Base-by-base conservation (phyloP, 192 early-diverging fungal genomes). In the Geranomyces michiganensis region DNA sequence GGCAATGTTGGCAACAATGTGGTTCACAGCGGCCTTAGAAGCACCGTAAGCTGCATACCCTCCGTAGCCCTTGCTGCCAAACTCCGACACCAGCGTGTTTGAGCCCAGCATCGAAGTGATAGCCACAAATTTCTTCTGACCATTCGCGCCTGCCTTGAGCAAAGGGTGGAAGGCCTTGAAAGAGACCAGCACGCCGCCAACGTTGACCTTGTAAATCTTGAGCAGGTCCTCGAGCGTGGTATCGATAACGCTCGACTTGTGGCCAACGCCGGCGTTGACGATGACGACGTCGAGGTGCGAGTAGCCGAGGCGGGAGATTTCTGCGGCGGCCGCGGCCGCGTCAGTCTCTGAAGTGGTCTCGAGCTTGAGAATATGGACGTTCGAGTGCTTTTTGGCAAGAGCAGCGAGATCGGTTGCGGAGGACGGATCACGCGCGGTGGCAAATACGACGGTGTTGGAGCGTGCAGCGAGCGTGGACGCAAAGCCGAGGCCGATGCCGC, bases 301-400 rank as follows among this genome's bases (percentile, higher is more conserved):
- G 21, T n/a, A 15, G 29, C 32, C 51, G 66, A 32, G 17, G 19
- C 31, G 19, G 3, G 2, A 10, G 55, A 68, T 32, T n/a, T 68
- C 46, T 6, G 17, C 49, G 26, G 55, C 66, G 8, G 51, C 66
- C 5, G 46, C 21, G 5, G 22, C 15, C 49, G 46, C 19, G 48
- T 68, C 66, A 4, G 15, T 10, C 15, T 56, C 66, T 1, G 66
- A 68, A 15, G 66, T 56, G 33, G 51, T 26, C n/a, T 68, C 66
- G 49, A 68, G 48, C 30, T 51, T 68, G 49, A 68, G 14, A 31
- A 68, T 68, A 49, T 64, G 62, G 33, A 64, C 22, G 62, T 64
- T 64, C 6, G 32, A 19, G 62, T 64, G 33, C 22, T 41, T n/a
- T 9, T 41, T 46, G 3, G 43, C 62, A 14, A 56, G 51, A n/a